Percentiles rank a stretch among this genome's conserved stretches.
Evolutionary conservation across 73 alveolate species (phyloP).

Genomic region (Paramecium primaurelia): DNA sequence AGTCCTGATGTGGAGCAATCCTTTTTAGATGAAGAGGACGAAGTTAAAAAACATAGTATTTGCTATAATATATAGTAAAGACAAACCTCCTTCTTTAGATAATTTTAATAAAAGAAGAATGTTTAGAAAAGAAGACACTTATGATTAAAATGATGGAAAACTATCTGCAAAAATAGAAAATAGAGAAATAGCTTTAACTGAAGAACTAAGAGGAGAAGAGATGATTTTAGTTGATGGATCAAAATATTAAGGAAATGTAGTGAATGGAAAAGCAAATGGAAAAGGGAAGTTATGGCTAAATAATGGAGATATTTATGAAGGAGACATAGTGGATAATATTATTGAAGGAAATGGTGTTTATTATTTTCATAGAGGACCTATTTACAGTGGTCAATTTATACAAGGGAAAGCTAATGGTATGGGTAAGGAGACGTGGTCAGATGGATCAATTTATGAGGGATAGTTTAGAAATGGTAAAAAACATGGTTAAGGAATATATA

Average conservation of each 20-base stretch:
- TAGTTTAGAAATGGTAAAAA: constrained; percentile 68
- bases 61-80: neutral
- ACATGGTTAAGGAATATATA: constrained; percentile 70
- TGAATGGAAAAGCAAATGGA: constrained; percentile 71
- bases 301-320: constrained; percentile 75
- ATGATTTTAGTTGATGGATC: constrained; percentile 67
- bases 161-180: neutral
- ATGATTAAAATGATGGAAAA: neutral
- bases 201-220: constrained; percentile 2
- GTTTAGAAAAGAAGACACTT: neutral
- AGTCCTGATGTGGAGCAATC: neutral
- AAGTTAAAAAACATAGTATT: neutral
- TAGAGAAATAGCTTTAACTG: neutral
- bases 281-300: constrained; percentile 69
- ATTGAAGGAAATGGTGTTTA: constrained; percentile 75
- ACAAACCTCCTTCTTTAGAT: neutral
- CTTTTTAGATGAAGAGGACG: neutral
- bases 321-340: constrained; percentile 63
- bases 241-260: constrained; percentile 72
- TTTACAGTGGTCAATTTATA: constrained; percentile 59
- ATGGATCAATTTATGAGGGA: constrained; percentile 73
- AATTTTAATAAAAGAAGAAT: neutral
- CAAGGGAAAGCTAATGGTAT: constrained; percentile 50
- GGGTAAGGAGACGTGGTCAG: constrained; percentile 78
- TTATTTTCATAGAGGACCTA: constrained; percentile 65